These are phyloP conservation scores for Halophytophthora batemanensis DNA, from an alignment of 352 stramenopile species.

Conservation along the genomic window DNA sequence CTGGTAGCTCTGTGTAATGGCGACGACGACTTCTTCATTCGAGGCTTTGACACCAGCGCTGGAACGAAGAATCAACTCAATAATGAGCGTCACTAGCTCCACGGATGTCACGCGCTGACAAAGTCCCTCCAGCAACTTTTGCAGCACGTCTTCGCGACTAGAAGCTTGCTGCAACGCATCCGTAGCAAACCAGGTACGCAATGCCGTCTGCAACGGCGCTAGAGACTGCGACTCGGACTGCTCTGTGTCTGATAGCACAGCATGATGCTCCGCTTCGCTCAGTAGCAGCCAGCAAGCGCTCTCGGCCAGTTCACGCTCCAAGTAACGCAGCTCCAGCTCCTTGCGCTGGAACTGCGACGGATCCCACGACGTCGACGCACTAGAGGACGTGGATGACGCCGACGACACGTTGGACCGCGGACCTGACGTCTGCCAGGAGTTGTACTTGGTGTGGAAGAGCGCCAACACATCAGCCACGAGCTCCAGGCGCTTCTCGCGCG, in stretches of 20 bases:
- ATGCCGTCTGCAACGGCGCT: constrained; percentile 6
- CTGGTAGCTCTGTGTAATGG: constrained; percentile 23
- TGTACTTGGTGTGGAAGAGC: constrained; percentile 45
- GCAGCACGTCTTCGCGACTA: constrained; percentile 13
- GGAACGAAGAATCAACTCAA: constrained; percentile 25
- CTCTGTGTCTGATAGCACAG: constrained; percentile 3
- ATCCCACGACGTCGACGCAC: constrained; percentile 28
- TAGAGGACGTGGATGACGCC: constrained; percentile 23
- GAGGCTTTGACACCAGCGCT: constrained; percentile 13
- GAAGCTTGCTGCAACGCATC: constrained; percentile 19
- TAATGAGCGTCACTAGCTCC: constrained; percentile 26
- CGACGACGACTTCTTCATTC: constrained; percentile 7
- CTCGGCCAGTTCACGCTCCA: constrained; percentile 35
- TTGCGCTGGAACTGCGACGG: constrained; percentile 23
- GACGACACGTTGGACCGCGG: constrained; percentile 29
- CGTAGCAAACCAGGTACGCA: constrained; percentile 28
- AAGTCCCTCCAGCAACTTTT: constrained; percentile 18
- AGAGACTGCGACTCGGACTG: constrained; percentile 2
- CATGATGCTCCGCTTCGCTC: constrained; percentile 18
- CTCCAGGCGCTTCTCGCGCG: constrained; percentile 44
- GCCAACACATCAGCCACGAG: constrained; percentile 41
- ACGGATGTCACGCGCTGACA: constrained; percentile 21
- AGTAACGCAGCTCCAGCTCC: constrained; percentile 32
- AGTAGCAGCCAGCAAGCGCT: constrained; percentile 28
- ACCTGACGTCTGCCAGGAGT: constrained; percentile 28